phyloP scores from a whole-genome alignment of 2,329 filamentous ascomycete genomes.

The Sarocladium brachiariae region DNA sequence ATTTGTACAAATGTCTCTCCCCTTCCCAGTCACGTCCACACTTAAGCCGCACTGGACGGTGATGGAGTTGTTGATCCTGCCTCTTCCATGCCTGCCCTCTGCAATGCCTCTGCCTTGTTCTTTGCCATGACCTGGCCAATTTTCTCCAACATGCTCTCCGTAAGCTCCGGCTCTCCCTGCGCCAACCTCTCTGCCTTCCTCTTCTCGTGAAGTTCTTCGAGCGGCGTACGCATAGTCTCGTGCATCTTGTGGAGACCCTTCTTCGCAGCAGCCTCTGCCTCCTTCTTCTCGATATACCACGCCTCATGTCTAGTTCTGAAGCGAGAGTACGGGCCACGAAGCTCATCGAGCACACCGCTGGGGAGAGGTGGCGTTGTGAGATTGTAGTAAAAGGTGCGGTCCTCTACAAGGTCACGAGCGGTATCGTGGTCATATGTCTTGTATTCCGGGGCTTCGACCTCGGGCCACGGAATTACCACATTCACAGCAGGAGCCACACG shows the following conservation, averaged over 20 bases:
- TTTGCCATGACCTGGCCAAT: constrained; percentile 55
- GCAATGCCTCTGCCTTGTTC: constrained; percentile 38
- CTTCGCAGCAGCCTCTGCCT: constrained; percentile 46
- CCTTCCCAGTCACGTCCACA: too few species aligned
- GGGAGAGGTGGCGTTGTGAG: constrained; percentile 76
- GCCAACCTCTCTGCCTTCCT: constrained; percentile 44
- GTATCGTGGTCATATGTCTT: constrained; percentile 63
- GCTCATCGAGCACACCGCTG: constrained; percentile 69
- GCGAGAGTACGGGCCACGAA: constrained; percentile 73
- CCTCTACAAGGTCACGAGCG: constrained; percentile 65
- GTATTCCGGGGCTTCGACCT: constrained; percentile 39
- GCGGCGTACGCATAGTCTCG: constrained; percentile 44
- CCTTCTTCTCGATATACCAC: constrained; percentile 61
- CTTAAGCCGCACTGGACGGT: constrained; percentile 2
- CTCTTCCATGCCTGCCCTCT: constrained; percentile 30
- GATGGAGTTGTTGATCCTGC: constrained; percentile 12
- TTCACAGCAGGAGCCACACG: constrained; percentile 65
- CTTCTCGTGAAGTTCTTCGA: constrained; percentile 53
- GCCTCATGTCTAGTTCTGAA: constrained; percentile 76
- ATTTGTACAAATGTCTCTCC: constrained; percentile 7
- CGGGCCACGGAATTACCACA: constrained; percentile 71
- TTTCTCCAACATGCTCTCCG: constrained; percentile 53
- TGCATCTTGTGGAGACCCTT: constrained; percentile 25
- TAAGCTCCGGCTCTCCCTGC: constrained; percentile 48
- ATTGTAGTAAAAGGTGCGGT: constrained; percentile 69